Conservation (phyloP, 129 eudicot species). For the Arctium lappa region DNA sequence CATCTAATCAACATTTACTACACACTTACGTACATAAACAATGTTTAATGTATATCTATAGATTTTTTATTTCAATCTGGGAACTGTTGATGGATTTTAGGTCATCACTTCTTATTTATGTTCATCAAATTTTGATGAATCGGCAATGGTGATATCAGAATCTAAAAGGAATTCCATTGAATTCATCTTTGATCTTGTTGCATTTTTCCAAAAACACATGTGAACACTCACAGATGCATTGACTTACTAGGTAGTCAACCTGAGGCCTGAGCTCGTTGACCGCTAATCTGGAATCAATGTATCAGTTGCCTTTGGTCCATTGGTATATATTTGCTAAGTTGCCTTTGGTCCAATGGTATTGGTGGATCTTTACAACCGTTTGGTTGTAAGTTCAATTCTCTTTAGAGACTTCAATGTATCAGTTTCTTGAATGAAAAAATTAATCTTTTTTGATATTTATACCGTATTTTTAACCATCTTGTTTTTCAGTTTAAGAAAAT, state of each 20-base stretch:
- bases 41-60: neutral
- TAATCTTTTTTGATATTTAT: no score
- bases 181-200: neutral
- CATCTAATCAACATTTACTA: neutral
- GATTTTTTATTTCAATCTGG: neutral
- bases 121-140: neutral
- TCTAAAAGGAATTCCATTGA: neutral
- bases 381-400: no score
- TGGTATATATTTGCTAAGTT: no score
- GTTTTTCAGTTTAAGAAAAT: no score
- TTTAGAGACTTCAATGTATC: no score
- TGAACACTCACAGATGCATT: constrained; percentile 11
- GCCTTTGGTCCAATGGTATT: no score
- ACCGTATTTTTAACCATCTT: no score
- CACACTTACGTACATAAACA: neutral
- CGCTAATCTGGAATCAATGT: constrained; percentile 31
- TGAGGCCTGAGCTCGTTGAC: constrained; percentile 20
- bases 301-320: no score
- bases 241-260: constrained; percentile 43
- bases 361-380: no score
- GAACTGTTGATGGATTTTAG: neutral
- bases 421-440: no score
- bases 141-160: neutral
- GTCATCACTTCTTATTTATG: neutral
- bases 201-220: neutral